Evolutionary conservation across 2,329 filamentous ascomycete species (phyloP).

Genomic region (Phyllosticta paracitricarpa): DNA sequence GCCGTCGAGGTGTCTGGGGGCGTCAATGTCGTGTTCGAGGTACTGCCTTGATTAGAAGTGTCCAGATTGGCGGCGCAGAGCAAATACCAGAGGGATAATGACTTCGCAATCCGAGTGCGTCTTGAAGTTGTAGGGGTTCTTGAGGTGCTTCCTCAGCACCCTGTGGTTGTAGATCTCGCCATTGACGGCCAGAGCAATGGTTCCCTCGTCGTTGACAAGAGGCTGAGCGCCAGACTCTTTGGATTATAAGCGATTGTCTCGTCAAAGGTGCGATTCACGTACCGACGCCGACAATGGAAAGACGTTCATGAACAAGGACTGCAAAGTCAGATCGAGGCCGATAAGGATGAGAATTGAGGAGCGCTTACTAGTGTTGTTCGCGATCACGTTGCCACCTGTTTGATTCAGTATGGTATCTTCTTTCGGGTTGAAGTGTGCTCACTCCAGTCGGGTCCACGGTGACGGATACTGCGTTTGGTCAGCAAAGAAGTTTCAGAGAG

Average conservation of each 20-base stretch:
- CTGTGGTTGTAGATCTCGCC: slow-evolving; percentile 99
- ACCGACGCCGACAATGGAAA: slow-evolving; percentile 97
- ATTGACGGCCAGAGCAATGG: slow-evolving; percentile 89
- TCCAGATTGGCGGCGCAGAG: not conserved
- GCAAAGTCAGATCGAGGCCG: slow-evolving; percentile 16
- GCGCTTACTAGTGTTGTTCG: slow-evolving; percentile 74
- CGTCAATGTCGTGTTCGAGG: slow-evolving; percentile 81
- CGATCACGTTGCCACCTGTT: slow-evolving; percentile 75
- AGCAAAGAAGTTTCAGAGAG: slow-evolving; percentile 15
- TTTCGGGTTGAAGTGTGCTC: slow-evolving; percentile 35
- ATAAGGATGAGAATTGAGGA: not conserved
- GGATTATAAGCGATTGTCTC: slow-evolving; percentile 15
- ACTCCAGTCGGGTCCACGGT: slow-evolving; percentile 98
- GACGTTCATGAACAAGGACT: slow-evolving; percentile 88
- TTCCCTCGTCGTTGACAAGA: slow-evolving; percentile 81
- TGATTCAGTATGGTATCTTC: slow-evolving; percentile 22
- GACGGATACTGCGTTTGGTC: slow-evolving; percentile 60
- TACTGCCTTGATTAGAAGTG: slow-evolving; percentile 50
- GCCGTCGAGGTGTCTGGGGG: slow-evolving; percentile 87
- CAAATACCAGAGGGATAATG: slow-evolving; percentile 83
- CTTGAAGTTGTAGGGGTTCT: slow-evolving; percentile 88
- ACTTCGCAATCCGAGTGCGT: slow-evolving; percentile 98
- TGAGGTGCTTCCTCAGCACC: slow-evolving; percentile 77
- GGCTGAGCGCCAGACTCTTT: slow-evolving; percentile 91
- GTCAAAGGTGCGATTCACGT: slow-evolving; percentile 27